These are phyloP conservation scores for Trypanosomatidae sp. DNA, from an alignment of 208 protist species.

Conservation along the genomic window DNA sequence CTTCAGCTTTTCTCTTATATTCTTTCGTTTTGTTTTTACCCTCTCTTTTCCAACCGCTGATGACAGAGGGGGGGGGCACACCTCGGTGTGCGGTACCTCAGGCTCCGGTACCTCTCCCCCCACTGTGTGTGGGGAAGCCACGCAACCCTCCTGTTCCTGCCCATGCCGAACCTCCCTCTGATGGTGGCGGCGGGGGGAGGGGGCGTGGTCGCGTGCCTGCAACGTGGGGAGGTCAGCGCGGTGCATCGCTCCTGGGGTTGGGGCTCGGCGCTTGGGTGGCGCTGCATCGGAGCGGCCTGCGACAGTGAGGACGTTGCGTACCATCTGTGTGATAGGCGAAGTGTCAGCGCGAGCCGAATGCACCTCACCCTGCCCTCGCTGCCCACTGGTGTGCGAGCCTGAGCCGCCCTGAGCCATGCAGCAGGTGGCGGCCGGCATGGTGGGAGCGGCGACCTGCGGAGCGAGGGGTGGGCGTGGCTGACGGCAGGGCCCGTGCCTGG, in stretches of 20 bases:
- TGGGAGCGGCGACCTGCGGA: neutral
- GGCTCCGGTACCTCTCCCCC: neutral
- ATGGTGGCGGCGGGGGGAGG: neutral
- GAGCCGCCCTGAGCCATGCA: neutral
- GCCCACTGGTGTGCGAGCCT: neutral
- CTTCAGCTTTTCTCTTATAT: neutral
- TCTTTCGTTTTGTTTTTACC: neutral
- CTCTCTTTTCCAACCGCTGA: neutral
- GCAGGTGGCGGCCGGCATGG: neutral
- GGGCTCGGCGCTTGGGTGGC: neutral
- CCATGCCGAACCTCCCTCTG: neutral
- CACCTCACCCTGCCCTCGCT: neutral
- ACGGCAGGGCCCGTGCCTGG: neutral
- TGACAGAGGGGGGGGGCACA: neutral
- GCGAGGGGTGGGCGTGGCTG: neutral
- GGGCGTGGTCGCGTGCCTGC: neutral
- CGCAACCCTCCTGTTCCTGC: neutral
- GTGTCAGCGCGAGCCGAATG: neutral
- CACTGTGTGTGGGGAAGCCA: neutral
- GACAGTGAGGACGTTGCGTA: neutral
- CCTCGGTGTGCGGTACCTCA: neutral
- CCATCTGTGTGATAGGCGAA: neutral
- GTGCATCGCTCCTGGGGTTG: neutral
- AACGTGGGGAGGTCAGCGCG: neutral
- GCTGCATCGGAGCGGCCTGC: neutral